Base-by-base conservation (phyloP, 2,329 filamentous ascomycete genomes). In the Cladosporium sp. region DNA sequence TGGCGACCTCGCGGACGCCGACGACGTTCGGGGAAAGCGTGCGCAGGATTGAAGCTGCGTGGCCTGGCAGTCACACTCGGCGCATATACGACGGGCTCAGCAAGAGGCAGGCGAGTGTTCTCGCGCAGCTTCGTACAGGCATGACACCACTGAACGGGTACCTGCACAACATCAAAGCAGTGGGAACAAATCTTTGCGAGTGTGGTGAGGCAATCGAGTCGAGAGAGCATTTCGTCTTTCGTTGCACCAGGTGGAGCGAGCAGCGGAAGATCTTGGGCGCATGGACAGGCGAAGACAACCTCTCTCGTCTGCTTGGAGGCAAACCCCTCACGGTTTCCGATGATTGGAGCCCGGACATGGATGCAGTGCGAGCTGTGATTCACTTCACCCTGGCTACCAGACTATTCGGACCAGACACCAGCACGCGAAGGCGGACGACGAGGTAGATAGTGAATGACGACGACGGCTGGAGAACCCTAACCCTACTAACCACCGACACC, bases 181-280 rank as follows among this genome's bases (percentile, higher is more conserved):
- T n/a, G 16, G 46, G 40, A 9, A 16, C 13, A n/a, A 41, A 40
- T 10, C 19, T 40, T 18, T 40, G 35, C 16, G 16, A 16, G 16
- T 16, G 16, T 16, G 16, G 16, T 16, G 16, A 16, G 16, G 16
- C 16, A 16, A 16, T 16, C 16, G 46, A 49, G 46, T 34, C 46
- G 10, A 43, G 37, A 43, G 37, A 49, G n/a, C 28, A 49, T 35
- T 49, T 49, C 42, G 9, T 49, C 28, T 43, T 49, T 22, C 46
- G 3, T 14, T 35, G 38, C 34, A 31, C 5, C 14, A 33, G 16
- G 34, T 51, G 32, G 48, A 44, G 5, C 22, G 40, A 41, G 38
- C 38, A 49, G 38, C 46, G 46, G 32, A 37, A 37, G 32, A 46
- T 46, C 4, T 46, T 37, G 43, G 43, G 43, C 16, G 11, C 35